These are phyloP conservation scores for Quercus ilex DNA, from an alignment of 306 rosid species.

Conservation along the genomic window DNA sequence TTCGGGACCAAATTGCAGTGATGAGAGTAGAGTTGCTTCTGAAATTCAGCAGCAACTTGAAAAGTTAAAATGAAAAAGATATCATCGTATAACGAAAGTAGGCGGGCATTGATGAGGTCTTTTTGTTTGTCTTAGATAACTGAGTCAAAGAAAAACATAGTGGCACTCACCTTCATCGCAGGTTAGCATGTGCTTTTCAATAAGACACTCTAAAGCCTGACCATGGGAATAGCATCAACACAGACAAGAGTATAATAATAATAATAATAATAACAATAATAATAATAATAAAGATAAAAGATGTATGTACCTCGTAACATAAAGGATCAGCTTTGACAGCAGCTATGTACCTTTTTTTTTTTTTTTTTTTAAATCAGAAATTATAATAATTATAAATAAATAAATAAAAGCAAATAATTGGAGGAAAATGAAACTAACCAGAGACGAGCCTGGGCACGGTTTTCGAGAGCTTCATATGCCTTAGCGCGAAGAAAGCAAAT, in stretches of 20 bases:
- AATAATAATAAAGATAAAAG: conserved; percentile 15
- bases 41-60: conserved; percentile 32
- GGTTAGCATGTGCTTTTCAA: conserved; percentile 96
- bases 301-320: conserved; percentile 82
- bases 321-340: conserved; percentile 94
- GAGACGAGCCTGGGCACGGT: conserved; percentile 83
- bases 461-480: conserved; percentile 90
- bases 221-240: conserved; percentile 21
- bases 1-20: conserved; percentile 80
- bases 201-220: conserved; percentile 95
- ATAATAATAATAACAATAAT: too few relatives aligned
- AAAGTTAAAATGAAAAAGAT: background rate
- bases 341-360: conserved; percentile 79
- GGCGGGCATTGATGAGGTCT: too few relatives aligned
- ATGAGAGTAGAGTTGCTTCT: conserved; percentile 78
- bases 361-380: too few relatives aligned
- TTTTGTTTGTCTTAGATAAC: too few relatives aligned
- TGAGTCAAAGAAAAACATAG: conserved; percentile 4
- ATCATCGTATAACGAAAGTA: too few relatives aligned
- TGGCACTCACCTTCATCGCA: conserved; percentile 69
- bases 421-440: conserved; percentile 51
- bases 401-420: background rate
- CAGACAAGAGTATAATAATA: background rate
- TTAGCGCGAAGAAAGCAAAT: conserved; percentile 89
- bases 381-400: conserved; percentile 23